Evolutionary conservation across 176 grass and related monocot genomes (phyloP).

Genomic region (Chloris gayana): DNA sequence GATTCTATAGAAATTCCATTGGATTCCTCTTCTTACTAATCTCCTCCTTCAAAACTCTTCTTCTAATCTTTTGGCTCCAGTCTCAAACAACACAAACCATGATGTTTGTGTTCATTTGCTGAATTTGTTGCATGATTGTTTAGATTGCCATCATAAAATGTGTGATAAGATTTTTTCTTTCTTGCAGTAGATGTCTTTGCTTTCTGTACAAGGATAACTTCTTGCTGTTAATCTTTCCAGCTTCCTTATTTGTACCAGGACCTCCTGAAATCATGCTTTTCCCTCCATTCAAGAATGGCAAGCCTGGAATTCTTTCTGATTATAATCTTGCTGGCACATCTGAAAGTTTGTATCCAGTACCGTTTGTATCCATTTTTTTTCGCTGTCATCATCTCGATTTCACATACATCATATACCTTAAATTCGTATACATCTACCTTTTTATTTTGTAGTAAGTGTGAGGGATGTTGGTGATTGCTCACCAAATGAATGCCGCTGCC

Average conservation of each 20-base stretch:
- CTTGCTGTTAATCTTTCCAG: background rate
- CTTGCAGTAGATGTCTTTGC: too few relatives aligned
- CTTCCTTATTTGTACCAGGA: background rate
- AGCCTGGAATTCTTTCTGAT: background rate
- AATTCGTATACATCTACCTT: background rate
- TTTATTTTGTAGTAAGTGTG: background rate
- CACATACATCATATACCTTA: background rate
- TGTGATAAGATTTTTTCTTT: too few relatives aligned
- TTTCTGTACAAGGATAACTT: too few relatives aligned
- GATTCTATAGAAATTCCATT: background rate
- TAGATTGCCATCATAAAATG: too few relatives aligned
- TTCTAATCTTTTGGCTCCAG: too few relatives aligned
- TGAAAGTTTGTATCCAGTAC: conserved; percentile 1
- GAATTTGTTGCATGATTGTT: too few relatives aligned
- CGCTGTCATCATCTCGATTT: background rate
- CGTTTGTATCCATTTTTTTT: background rate
- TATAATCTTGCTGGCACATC: conserved; percentile 34
- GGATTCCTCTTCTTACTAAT: background rate
- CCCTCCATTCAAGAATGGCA: background rate
- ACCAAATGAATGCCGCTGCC: conserved; percentile 16
- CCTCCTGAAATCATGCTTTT: background rate
- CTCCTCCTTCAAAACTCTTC: background rate
- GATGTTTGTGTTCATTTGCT: too few relatives aligned
- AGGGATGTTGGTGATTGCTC: conserved; percentile 4
- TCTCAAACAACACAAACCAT: too few relatives aligned